Evolutionary conservation across 768 basidiomycete genomes (phyloP), one percentile per base, ranked within the genome.

Genomic region (Tephrocybe rancida): DNA sequence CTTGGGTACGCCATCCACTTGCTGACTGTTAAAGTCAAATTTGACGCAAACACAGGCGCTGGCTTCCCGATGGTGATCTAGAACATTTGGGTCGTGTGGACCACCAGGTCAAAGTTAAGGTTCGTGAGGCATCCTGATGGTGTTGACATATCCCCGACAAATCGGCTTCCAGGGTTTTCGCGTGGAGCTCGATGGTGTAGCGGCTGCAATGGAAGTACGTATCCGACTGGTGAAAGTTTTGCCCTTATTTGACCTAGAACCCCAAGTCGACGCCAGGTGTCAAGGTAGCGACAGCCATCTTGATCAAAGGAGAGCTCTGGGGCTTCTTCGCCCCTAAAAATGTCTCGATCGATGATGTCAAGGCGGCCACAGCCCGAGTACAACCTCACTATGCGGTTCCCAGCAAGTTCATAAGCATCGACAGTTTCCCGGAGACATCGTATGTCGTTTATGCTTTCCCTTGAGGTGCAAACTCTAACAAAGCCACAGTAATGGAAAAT

Each of bases 51-150:
- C 29, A 46, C 38, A 74, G 82, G 19, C 72, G 76, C 44, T 84
- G 82, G 82, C 66, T 71, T 29, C 57, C 67, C 3, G 78, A 80
- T 53, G 84, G 84, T 5, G 74, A n/a, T n/a, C n/a, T n/a, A n/a
- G n/a, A n/a, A n/a, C n/a, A n/a, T n/a, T n/a, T n/a, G n/a, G n/a
- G n/a, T 11, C 71, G 84, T 27, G 73, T 80, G 25, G 84, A 86
- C 59, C 82, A 84, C 56, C 83, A 84, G 61, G 82, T 84, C 57
- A 85, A 85, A 64, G 72, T 85, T 63, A 82, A 84, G 75, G 83
- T 85, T 85, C 71, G 79, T 83, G 21, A 81, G 84, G n/a, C 83
- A 85, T 61, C 71, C 84, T 10, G 83, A 83, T 57, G 83, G 83
- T 5, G 82, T 85, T 14, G 30, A 13, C 30, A 32, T 32, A 32